Evolutionary conservation across 768 basidiomycete genomes (phyloP).

Genomic region (Hygrocybe coccinea): DNA sequence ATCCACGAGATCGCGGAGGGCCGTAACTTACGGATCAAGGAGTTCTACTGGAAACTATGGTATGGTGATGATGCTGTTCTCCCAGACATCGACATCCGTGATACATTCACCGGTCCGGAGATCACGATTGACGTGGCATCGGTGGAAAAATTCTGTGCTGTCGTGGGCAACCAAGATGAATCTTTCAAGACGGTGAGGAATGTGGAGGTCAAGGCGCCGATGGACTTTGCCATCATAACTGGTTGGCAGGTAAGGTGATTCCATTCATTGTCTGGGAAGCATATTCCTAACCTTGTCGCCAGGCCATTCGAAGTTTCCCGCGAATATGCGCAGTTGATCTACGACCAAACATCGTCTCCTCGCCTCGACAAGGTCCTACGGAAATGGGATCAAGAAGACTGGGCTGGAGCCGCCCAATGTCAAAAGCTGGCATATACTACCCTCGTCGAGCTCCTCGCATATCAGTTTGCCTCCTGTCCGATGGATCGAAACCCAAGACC

Average conservation of each 20-base stretch:
- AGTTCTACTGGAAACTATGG: conserved; percentile 99
- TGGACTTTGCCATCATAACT: conserved; percentile 98
- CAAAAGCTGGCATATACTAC: conserved; percentile 94
- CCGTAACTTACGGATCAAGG: conserved; percentile 87
- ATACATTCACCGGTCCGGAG: conserved; percentile 82
- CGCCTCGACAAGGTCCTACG: no score
- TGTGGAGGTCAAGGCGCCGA: conserved; percentile 75
- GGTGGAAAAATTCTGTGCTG: conserved; percentile 85
- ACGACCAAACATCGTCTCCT: no score
- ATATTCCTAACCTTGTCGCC: conserved; percentile 95
- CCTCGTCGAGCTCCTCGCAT: conserved; percentile 93
- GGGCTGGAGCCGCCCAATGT: conserved; percentile 72
- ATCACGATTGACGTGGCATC: conserved; percentile 71
- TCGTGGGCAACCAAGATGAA: conserved; percentile 91
- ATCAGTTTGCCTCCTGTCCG: conserved; percentile 99
- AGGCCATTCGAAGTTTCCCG: no score
- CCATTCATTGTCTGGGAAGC: conserved; percentile 51
- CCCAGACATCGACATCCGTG: conserved; percentile 73
- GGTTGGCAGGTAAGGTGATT: conserved; percentile 84
- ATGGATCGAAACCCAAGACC: conserved; percentile 99
- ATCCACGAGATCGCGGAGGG: conserved; percentile 85
- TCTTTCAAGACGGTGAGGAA: conserved; percentile 77
- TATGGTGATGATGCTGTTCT: conserved; percentile 81
- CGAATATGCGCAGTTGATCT: no score
- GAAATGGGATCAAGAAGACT: no score